A percentile compares a stretch with the other conserved stretches of the same genome.
Evolutionary conservation across 345 rosid genomes (phyloP).

Genomic region (Moricandia moricandioides): DNA sequence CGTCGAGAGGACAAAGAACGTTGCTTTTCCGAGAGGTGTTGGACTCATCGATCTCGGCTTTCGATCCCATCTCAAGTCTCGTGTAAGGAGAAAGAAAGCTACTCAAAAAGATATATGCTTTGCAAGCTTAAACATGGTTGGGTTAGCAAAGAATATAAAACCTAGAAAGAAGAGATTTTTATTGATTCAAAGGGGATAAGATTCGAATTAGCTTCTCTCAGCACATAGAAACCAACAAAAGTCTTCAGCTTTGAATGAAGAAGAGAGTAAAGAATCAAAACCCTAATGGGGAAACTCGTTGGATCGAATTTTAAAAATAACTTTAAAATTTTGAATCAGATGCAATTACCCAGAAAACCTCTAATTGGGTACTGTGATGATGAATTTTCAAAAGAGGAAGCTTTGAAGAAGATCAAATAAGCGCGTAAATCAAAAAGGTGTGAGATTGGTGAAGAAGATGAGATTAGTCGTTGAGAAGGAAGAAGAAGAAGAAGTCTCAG

Average conservation of each 20-base stretch:
- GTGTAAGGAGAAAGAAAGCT: no score
- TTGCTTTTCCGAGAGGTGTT: constrained; percentile 25
- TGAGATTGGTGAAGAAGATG: background rate
- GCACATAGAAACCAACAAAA: constrained; percentile 7
- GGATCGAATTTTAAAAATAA: background rate
- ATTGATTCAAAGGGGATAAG: background rate
- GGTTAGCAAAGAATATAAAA: constrained; percentile 23
- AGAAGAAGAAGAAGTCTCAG: constrained; percentile 13
- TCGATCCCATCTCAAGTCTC: constrained; percentile 31
- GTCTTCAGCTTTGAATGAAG: constrained; percentile 13
- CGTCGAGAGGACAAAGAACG: constrained; percentile 37
- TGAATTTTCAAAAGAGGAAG: background rate
- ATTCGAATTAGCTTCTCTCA: constrained; percentile 23
- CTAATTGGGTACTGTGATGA: background rate
- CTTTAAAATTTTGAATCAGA: background rate
- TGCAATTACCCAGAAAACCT: background rate
- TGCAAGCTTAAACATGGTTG: constrained; percentile 26
- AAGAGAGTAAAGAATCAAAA: background rate
- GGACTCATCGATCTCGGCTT: constrained; percentile 46
- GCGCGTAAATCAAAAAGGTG: constrained; percentile 8
- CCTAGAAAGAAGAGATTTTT: constrained; percentile 1
- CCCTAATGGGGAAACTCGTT: constrained; percentile 13
- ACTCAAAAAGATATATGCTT: background rate
- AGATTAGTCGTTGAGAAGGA: constrained; percentile 21
- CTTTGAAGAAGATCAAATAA: constrained; percentile 9